Percentiles rank a stretch among this genome's conserved stretches.
Conservation (phyloP, 495 filamentous ascomycete genomes). For the Letharia lupina region DNA sequence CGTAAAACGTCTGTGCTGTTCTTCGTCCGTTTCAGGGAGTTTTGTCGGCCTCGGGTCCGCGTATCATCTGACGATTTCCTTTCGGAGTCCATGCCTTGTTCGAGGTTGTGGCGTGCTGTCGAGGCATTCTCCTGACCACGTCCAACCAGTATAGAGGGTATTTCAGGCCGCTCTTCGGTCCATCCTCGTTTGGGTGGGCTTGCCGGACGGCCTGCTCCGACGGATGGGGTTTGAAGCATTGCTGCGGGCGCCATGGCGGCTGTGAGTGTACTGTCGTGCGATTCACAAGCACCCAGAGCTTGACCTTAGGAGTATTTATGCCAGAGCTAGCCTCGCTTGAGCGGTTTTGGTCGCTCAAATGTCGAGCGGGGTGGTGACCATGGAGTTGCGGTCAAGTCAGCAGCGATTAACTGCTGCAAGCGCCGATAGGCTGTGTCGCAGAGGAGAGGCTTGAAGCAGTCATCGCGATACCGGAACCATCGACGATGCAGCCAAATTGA, state of each 20-base stretch:
- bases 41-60: slow-evolving; percentile 20
- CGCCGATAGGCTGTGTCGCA: slow-evolving; percentile 15
- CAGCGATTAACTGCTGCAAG: slow-evolving; percentile 2
- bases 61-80: slow-evolving; percentile 17
- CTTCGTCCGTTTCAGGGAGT: slow-evolving; percentile 37
- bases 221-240: background rate
- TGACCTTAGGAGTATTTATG: background rate
- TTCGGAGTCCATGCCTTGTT: slow-evolving; percentile 19
- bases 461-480: slow-evolving; percentile 8
- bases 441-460: background rate
- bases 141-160: slow-evolving; percentile 20
- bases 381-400: slow-evolving; percentile 9
- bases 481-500: background rate
- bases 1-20: slow-evolving; percentile 42
- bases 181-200: slow-evolving; percentile 19
- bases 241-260: slow-evolving; percentile 16
- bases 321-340: background rate
- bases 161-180: slow-evolving; percentile 19
- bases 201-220: slow-evolving; percentile 7
- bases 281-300: background rate
- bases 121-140: slow-evolving; percentile 22
- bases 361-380: background rate
- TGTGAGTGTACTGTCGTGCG: slow-evolving; percentile 4
- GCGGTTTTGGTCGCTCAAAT: background rate
- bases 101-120: slow-evolving; percentile 22